Base-by-base conservation (phyloP, 495 filamentous ascomycete genomes). In the Xylaria nigripes region DNA sequence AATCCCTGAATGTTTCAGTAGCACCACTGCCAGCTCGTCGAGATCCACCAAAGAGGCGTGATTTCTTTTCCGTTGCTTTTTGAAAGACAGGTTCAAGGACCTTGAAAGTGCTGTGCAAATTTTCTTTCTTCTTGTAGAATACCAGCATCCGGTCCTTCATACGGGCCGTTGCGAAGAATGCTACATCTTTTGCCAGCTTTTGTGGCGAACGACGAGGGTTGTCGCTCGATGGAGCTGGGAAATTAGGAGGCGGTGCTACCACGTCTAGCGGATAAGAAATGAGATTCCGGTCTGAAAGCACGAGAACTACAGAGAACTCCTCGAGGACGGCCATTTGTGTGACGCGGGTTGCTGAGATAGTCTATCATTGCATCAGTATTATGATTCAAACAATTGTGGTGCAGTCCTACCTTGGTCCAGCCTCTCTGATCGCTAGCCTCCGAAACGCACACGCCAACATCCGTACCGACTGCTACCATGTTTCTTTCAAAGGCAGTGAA, bases 1-100 rank as follows among this genome's bases (percentile, higher is more conserved):
- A 99, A 62, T 97, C 93, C 56, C 94, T 84, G 82, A 96, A 97
- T 66, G 92, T 93, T 61, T 97, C 93, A 3, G 93, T 96, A 53
- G 79, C 83, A 12, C 90, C 89, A 0, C 80, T 72, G 3, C 69
- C 74, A 29, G 63, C 58, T 36, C 62, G 69, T 32, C 72, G 61
- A 51, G 69, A 70, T 25, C 76, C 72, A 25, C 81, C 78, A 60
- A 84, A 86, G 36, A 95, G 74, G 8, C 87, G 81, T 21, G 78
- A 78, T 54, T 83, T 86, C 72, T 86, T 86, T 66, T 89, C 85
- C 0, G 84, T 81, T 3, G 86, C 78, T 63, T 95, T 95, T 54
- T 96, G 89, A 63, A 90, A 86, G 38, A 99, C 86, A 3, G 93
- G 93, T 64, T 99, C 93, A 19, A 99, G 83, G 22, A 96, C 87